These are phyloP conservation scores for Pisolithus marmoratus DNA, from an alignment of 768 basidiomycete species.

Conservation along the genomic window DNA sequence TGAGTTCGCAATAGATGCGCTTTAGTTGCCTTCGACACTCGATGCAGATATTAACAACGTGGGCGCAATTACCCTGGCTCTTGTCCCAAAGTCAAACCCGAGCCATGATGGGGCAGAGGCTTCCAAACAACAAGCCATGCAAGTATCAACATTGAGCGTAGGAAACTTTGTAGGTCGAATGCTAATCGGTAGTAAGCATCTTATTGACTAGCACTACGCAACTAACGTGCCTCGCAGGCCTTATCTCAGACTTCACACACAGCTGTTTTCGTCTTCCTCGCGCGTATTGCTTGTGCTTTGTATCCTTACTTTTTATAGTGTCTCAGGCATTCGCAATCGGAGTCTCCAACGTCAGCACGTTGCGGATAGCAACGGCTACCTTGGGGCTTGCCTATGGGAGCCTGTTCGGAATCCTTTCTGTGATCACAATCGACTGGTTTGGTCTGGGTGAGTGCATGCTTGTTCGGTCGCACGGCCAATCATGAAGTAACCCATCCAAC, in stretches of 20 bases:
- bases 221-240: conserved; percentile 34
- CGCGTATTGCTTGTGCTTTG: conserved; percentile 62
- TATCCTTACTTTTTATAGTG: conserved; percentile 60
- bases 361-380: conserved; percentile 49
- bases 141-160: conserved; percentile 79
- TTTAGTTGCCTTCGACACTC: neutral
- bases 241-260: conserved; percentile 66
- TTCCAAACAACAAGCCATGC: conserved; percentile 72
- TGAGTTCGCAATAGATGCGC: conserved; percentile 26
- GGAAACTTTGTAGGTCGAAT: conserved; percentile 80
- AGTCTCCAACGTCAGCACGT: conserved; percentile 48
- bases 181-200: conserved; percentile 48
- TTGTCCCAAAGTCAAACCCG: conserved; percentile 55
- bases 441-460: conserved; percentile 58
- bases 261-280: conserved; percentile 54
- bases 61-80: conserved; percentile 65
- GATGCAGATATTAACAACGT: conserved; percentile 76
- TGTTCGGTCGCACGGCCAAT: too few species aligned
- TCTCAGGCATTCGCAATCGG: conserved; percentile 61
- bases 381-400: conserved; percentile 57
- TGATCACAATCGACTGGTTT: conserved; percentile 82
- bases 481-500: too few species aligned
- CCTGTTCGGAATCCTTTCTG: conserved; percentile 66
- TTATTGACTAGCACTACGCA: neutral
- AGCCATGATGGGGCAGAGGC: conserved; percentile 62